Base-by-base conservation (phyloP, 441 rosid species). In the Viola pubescens region DNA sequence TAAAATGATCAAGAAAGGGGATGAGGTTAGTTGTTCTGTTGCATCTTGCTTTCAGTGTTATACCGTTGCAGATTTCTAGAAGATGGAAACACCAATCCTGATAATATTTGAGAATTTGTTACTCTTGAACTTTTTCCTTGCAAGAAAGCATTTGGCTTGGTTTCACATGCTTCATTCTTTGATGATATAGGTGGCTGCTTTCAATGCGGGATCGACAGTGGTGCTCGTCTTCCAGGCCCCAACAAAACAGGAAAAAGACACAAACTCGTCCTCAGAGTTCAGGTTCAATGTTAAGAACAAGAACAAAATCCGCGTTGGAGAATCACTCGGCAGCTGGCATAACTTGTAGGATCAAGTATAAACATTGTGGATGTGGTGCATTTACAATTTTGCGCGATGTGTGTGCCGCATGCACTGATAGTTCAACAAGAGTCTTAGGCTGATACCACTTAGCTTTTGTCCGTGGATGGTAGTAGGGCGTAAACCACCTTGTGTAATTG, bases 171-270 rank as follows among this genome's bases (percentile, higher is more conserved):
- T 49, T 56, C 57, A 13, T 9, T 1, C 61, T 76, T 40, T 64
- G 11, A 62, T 57, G 43, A 37, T 71, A 62, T 52, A 89, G 97
- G 75, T 94, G 26, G 98, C 80, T 48, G 96, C 78, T 46, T 88
- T 94, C 79, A 86, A 89, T 80, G 79, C 88, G 91, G 96, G 97
- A 70, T 94, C 97, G 1, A 88, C 97, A 0, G 97, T 88, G 12
- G 98, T 94, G 55, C 89, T 94, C 7, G 81, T 92, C 56, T 92
- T 92, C 74, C 89, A 92, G 57, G 98, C 97, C 49, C 92, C 94
- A 14, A 70, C 81, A 6, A 80, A 76, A 63, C 64, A 77, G 43
- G 59, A 58, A 0, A 63, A 79, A 50, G 68, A 66, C 12, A 63
- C 51, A 10, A 64, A 67, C 45, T 63, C 71, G 52, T 73, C 84